Evolutionary conservation across 129 eudicot genomes (phyloP).

Genomic region (Flaveria robusta): DNA sequence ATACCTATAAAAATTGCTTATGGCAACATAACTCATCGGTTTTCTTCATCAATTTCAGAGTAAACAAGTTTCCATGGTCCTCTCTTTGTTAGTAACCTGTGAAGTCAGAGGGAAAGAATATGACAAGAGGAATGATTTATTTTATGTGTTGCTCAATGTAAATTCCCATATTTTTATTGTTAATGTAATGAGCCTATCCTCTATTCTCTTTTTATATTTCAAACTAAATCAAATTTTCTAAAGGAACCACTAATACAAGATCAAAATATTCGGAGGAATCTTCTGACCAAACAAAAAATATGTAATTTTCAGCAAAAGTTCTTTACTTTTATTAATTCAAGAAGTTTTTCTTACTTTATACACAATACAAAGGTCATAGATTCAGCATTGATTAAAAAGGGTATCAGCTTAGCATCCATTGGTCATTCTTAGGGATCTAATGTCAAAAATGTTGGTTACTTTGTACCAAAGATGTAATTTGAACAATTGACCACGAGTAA

Average conservation of each 20-base stretch:
- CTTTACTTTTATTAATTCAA: too few relatives aligned
- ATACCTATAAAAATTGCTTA: not conserved
- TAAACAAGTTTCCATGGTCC: slow-evolving; percentile 84
- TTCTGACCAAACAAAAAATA: too few relatives aligned
- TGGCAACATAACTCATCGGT: slow-evolving; percentile 25
- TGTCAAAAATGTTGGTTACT: not conserved
- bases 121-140: not conserved
- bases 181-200: too few relatives aligned
- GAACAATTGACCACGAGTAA: not conserved
- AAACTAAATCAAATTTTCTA: too few relatives aligned
- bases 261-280: too few relatives aligned
- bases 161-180: too few relatives aligned
- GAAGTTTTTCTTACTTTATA: too few relatives aligned
- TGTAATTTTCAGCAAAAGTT: too few relatives aligned
- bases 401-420: not conserved
- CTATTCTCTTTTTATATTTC: too few relatives aligned
- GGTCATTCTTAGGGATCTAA: not conserved
- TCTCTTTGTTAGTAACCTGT: slow-evolving; percentile 64
- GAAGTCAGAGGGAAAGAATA: not conserved
- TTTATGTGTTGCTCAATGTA: not conserved
- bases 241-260: too few relatives aligned
- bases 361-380: too few relatives aligned
- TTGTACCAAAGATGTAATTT: not conserved
- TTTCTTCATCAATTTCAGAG: slow-evolving; percentile 50
- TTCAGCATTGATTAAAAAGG: too few relatives aligned